Evolutionary conservation across 306 rosid genomes (phyloP).

Genomic region (Acmispon strigosus): DNA sequence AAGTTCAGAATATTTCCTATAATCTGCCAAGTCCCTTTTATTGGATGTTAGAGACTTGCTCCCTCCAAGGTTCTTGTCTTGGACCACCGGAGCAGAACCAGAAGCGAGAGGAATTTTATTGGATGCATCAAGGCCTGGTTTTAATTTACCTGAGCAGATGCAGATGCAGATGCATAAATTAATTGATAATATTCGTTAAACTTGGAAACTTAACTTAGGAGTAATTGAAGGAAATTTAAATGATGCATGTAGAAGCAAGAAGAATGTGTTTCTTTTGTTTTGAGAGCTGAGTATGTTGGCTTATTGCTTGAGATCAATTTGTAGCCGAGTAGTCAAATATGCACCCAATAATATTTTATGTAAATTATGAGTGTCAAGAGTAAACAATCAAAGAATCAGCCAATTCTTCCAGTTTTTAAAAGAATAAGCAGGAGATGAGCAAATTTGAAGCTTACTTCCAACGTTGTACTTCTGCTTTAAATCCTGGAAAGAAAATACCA

Average conservation of each 20-base stretch:
- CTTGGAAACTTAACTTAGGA: constrained; percentile 9
- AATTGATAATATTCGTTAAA: neutral
- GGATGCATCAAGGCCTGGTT: constrained; percentile 26
- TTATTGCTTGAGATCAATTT: neutral
- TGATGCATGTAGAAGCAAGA: constrained; percentile 4
- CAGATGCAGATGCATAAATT: neutral
- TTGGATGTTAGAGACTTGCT: constrained; percentile 24
- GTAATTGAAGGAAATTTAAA: neutral
- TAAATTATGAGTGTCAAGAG: neutral
- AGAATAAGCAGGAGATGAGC: constrained; percentile 9
- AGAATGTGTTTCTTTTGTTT: neutral
- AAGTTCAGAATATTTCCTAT: constrained; percentile 29
- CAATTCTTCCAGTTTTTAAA: neutral
- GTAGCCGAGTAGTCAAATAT: neutral
- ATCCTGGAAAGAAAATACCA: constrained; percentile 39
- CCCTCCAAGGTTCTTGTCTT: constrained; percentile 24
- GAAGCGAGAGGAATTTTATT: constrained; percentile 29
- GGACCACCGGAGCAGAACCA: constrained; percentile 24
- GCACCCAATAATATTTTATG: neutral
- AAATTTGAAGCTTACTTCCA: constrained; percentile 44
- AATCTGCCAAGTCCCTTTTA: constrained; percentile 21
- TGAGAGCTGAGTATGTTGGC: neutral
- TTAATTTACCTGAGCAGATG: constrained; percentile 43
- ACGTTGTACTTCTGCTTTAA: constrained; percentile 39
- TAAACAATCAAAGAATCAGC: constrained; percentile 1